Evolutionary conservation across 2,329 filamentous ascomycete species (phyloP).

Genomic region (Hypoxylon sp.): DNA sequence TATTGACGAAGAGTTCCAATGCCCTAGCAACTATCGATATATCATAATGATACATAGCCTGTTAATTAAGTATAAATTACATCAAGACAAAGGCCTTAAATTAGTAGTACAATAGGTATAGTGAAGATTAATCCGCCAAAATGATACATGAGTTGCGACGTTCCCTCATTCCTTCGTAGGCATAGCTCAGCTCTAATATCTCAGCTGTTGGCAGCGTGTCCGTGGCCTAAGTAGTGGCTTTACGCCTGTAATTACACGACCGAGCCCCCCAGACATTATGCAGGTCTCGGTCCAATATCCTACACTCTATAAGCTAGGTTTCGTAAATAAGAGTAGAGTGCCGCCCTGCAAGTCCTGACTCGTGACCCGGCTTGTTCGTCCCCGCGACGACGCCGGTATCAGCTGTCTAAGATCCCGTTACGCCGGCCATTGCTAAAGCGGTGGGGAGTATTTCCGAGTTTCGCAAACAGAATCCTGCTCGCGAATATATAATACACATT

Average conservation of each 20-base stretch:
- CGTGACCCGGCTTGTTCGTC: not conserved
- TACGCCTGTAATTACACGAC: not conserved
- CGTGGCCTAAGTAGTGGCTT: too few species aligned
- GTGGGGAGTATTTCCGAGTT: not conserved
- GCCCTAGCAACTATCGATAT: slow-evolving; percentile 52
- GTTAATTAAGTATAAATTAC: not conserved
- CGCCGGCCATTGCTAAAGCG: not conserved
- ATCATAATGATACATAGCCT: slow-evolving; percentile 19
- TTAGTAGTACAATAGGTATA: not conserved
- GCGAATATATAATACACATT: not conserved
- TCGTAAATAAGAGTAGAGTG: not conserved
- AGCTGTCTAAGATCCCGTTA: too few species aligned
- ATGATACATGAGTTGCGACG: not conserved
- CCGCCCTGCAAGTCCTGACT: not conserved
- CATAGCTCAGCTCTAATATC: too few species aligned
- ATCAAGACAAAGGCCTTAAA: not conserved
- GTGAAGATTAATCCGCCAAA: not conserved
- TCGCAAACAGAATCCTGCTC: not conserved
- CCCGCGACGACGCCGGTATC: not conserved
- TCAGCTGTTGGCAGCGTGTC: too few species aligned
- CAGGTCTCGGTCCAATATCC: not conserved
- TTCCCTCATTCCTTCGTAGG: not conserved
- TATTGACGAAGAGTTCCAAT: slow-evolving; percentile 70
- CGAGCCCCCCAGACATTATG: not conserved
- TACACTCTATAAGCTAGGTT: not conserved